These are phyloP conservation scores for Thermomucor indicae-seudaticae DNA, from an alignment of 371 early-diverging fungal species.

Conservation along the genomic window DNA sequence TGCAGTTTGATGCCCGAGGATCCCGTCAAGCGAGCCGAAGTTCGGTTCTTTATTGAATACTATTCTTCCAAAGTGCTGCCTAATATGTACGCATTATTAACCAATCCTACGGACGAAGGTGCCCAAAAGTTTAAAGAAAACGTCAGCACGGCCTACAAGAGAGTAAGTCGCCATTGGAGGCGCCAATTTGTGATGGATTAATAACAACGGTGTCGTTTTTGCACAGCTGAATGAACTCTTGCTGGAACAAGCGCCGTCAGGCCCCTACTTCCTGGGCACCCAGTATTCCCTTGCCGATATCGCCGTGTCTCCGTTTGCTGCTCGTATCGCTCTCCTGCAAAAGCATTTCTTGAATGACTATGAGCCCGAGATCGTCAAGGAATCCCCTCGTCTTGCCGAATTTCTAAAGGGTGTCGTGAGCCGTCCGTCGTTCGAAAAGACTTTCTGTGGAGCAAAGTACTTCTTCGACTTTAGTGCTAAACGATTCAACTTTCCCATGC, in stretches of 20 bases:
- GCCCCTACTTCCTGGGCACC: conserved; percentile 62
- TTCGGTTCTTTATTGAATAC: conserved; percentile 55
- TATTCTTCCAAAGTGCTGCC: conserved; percentile 32
- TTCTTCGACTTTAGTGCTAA: background rate
- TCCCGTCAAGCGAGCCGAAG: conserved; percentile 39
- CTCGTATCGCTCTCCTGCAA: conserved; percentile 19
- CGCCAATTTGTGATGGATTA: background rate
- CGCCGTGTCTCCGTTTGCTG: conserved; percentile 46
- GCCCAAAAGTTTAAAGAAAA: conserved; percentile 12
- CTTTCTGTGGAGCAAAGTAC: conserved; percentile 17
- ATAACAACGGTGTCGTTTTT: background rate
- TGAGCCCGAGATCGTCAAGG: conserved; percentile 13
- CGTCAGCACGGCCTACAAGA: conserved; percentile 14
- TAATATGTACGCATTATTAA: conserved; percentile 22
- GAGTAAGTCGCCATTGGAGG: conserved; percentile 16
- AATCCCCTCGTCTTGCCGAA: conserved; percentile 22
- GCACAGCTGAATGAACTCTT: conserved; percentile 38
- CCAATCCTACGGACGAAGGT: conserved; percentile 20
- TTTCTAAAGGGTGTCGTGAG: conserved; percentile 24
- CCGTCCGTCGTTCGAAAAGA: conserved; percentile 23
- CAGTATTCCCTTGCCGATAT: conserved; percentile 59
- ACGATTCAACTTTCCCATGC: background rate
- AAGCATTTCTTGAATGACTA: conserved; percentile 12
- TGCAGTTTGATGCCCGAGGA: conserved; percentile 38
- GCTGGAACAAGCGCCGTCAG: conserved; percentile 38